Evolutionary conservation across 164 flowering plant genomes (phyloP), one percentile per base, ranked within the genome.

Genomic region (Santalum album): DNA sequence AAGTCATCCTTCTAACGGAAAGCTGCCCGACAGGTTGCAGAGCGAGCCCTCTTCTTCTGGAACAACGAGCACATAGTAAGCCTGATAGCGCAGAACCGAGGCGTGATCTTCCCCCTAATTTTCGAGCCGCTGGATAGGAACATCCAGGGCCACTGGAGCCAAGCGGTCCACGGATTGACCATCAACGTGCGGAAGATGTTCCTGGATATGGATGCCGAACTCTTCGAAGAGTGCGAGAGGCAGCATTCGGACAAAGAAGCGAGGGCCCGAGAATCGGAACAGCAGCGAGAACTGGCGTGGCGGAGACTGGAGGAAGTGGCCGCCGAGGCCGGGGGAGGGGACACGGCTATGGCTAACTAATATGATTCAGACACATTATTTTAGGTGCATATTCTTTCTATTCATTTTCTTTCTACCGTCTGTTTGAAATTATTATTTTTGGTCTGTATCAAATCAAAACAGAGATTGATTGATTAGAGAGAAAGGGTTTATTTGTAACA

Each of bases 201-300:
- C 53, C 22, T 21, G 22, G 78, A 70, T 26, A 62, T 68, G 69
- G 78, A 74, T 26, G 11, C 22, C 5, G 87, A 81, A 49, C 60
- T 86, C 49, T 86, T 81, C 56, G 85, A 81, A 46, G 86, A 75
- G 60, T 83, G 87, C 57, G 77, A 83, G 54, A 69, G 54, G 47
- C 75, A 76, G 63, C 64, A 75, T 25, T 47, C 45, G 23, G 95
- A 81, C 72, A 81, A 68, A 69, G 70, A 70, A 59, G 65, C 74
- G 1, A 67, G 49, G 45, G 81, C 86, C 55, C 63, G 60, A 57
- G 81, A 65, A 16, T 49, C 79, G 59, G 75, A 78, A 45, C 84
- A 86, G 59, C 77, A 65, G 50, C 67, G 95, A 23, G 75, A 75
- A 23, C 50, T 79, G 62, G 68, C 77, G 16, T 86, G 95, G 95